Percentiles rank a stretch among this genome's conserved stretches.
Evolutionary conservation across 768 basidiomycete genomes (phyloP).

Genomic region (Tylopilus felleus): DNA sequence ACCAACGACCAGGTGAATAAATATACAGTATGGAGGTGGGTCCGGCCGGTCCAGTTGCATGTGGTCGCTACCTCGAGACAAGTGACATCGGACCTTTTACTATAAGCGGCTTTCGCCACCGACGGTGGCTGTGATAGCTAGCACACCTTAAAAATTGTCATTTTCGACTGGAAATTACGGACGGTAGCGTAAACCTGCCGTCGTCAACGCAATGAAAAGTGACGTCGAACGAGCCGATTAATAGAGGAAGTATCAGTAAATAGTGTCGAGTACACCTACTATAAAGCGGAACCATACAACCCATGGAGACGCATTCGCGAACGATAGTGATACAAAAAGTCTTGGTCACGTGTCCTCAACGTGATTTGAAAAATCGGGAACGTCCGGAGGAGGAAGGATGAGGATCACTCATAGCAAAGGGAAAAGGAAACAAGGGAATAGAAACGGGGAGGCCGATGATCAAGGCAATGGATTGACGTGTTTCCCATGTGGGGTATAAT

Average conservation of each 20-base stretch:
- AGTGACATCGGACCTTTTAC: conserved; percentile 17
- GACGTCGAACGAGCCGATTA: conserved; percentile 25
- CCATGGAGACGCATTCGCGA: conserved; percentile 19
- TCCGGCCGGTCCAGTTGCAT: conserved; percentile 1
- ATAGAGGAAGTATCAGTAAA: conserved; percentile 32
- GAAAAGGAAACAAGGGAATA: conserved; percentile 17
- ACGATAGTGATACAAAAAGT: conserved; percentile 33
- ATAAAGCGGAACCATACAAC: conserved; percentile 28
- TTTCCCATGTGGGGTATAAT: conserved; percentile 42
- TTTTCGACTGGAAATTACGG: conserved; percentile 21
- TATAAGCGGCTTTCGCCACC: conserved; percentile 12
- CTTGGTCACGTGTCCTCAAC: conserved; percentile 22
- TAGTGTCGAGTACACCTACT: conserved; percentile 34
- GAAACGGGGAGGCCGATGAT: conserved; percentile 24
- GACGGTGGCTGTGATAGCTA: conserved; percentile 29
- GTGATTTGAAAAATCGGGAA: conserved; percentile 29
- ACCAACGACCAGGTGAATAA: conserved; percentile 14
- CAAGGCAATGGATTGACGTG: conserved; percentile 47
- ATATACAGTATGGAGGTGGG: background rate
- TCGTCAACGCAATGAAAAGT: conserved; percentile 12
- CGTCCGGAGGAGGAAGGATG: conserved; percentile 23
- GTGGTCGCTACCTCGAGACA: conserved; percentile 10
- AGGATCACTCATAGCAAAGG: conserved; percentile 20
- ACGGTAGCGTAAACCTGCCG: conserved; percentile 25
- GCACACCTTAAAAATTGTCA: conserved; percentile 29